Base-by-base conservation (phyloP, 192 early-diverging fungal genomes). In the Dispira simplex region DNA sequence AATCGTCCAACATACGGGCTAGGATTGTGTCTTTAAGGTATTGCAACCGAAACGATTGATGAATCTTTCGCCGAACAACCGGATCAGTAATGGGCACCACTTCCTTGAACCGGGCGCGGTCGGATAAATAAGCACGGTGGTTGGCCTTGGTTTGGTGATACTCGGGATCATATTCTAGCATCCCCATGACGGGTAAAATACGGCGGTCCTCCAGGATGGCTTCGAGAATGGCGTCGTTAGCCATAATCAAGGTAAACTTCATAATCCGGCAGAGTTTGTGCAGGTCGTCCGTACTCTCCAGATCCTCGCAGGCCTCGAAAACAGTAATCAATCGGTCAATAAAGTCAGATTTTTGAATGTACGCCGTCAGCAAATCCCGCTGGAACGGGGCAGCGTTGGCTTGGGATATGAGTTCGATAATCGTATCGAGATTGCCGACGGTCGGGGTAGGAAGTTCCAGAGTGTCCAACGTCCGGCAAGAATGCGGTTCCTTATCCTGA, bases 141-240 rank as follows among this genome's bases (percentile, higher is more conserved):
- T 84, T 75, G 25, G 88, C 88, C 60, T 85, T 86, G 43, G 73
- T 64, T 8, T 82, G 79, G 5, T 83, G 85, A 25, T 80, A 75
- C 47, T 86, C 83, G 32, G 85, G 84, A 52, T 93, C 87, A 70
- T 95, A 90, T 83, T 98, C 93, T 43, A 98, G 69, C 73, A 93
- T 89, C 13, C 90, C 91, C 16, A 87, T 74, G 1, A 90, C 77
- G 43, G 69, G 69, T 16, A 82, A 58, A 63, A 95, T 86, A 55
- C 83, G 68, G 11, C 89, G 88, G 63, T 95, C 92, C 63, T 79
- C 75, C 49, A 91, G 71, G 18, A 96, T 78, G 25, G 73, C 72
- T 60, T 89, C 83, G 56, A 89, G 85, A 32, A 98, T 75, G 3
- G 76, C 68, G 14, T 77, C 79, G 66, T 93, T 88, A 67, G 91